Evolutionary conservation across 1,139 yeast genomes (phyloP), one percentile per base, ranked within the genome.

Genomic region (Lodderomyces parapsilosis): DNA sequence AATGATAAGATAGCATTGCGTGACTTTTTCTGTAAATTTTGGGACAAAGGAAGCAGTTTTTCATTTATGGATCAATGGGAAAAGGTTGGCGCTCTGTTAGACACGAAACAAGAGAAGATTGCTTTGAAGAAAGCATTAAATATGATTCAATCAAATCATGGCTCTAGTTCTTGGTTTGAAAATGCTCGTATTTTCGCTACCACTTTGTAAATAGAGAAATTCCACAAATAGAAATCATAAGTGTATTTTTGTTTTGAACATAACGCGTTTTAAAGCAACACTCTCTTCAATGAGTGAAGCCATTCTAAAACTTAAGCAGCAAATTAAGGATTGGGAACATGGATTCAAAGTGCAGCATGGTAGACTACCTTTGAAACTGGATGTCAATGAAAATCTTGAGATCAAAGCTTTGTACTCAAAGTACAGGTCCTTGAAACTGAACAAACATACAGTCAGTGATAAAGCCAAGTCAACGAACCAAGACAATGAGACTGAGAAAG

Each of bases 271-370:
- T 22, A 25, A 47, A 43, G 44, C 5, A 28, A 11, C 19, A 30
- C 11, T 7, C 15, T 14, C 33, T 13, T 3, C 27, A 20, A 36
- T 36, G 38, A 23, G 38, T 24, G 24, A 22, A 6, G 49, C 45
- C 17, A 22, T 49, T 14, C 22, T 34, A 8, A 52, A 53, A 38
- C 49, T 74, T 15, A 74, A 69, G 51, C 56, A 59, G 28, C 73
- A 76, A 50, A 78, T 85, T 43, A 85, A 84, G 56, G 59, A 61
- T 27, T 85, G 91, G 91, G 90, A 84, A 54, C 68, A 74, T 45
- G 56, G 55, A 7, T 84, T 82, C 56, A 53, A 59, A 9, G 57
- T 62, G 15, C 45, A 53, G 19, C 53, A 78, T 45, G 75, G 78
- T 2, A 62, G 78, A n/a, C 62, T 60, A 9, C 90, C 93, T 0